Evolutionary conservation across 108 stramenopile genomes (phyloP).

Genomic region (Nitzschia sp.): DNA sequence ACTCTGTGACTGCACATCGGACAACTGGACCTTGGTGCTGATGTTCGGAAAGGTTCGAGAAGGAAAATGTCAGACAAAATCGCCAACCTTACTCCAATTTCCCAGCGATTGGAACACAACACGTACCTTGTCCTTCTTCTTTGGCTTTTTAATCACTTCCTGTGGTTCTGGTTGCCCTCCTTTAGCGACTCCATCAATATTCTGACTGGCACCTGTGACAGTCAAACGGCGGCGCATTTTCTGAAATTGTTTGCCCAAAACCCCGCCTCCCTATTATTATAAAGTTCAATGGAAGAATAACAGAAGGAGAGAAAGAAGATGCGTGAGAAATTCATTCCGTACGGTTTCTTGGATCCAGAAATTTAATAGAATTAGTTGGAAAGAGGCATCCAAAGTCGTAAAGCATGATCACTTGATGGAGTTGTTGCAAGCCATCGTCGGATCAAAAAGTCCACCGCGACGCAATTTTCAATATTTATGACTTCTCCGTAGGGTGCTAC

Average conservation of each 20-base stretch:
- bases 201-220: conserved; percentile 73
- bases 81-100: no score
- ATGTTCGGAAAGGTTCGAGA: background rate
- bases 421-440: no score
- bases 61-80: no score
- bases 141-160: conserved; percentile 27
- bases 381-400: no score
- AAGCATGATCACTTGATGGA: no score
- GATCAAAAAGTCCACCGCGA: no score
- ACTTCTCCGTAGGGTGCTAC: background rate
- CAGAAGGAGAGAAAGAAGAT: no score
- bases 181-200: conserved; percentile 70
- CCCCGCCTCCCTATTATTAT: conserved; percentile 34
- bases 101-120: no score
- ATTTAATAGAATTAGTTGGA: no score
- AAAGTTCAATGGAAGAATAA: no score
- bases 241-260: conserved; percentile 57
- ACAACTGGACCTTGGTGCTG: conserved; percentile 40
- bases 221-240: conserved; percentile 91
- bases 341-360: no score
- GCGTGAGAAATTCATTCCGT: no score
- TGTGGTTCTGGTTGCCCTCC: conserved; percentile 29
- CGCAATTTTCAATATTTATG: background rate
- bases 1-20: conserved; percentile 89
- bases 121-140: conserved; percentile 35